Base-by-base conservation (phyloP, 495 filamentous ascomycete species). In the Penicillium cinerascens region DNA sequence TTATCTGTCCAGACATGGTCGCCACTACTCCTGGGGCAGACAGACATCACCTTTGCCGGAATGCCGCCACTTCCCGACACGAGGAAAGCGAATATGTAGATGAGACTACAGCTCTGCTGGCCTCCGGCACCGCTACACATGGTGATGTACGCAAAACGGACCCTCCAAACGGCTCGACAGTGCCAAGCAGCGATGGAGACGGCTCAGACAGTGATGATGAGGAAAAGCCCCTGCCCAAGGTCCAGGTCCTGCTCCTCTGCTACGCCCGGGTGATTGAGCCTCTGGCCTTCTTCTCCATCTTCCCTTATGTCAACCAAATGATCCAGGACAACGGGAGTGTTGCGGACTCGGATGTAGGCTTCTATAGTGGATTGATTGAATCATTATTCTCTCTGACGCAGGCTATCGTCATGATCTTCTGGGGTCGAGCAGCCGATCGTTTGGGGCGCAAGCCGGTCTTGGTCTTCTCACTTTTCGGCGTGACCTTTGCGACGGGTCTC, bases 271-370 rank as follows among this genome's bases (percentile, higher is more conserved):
- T 83, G n/a, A 65, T 87, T n/a, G 87, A 90, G 65, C 86, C 87
- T 4, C 72, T 88, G 27, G 83, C 85, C 15, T 90, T 85, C 69
- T 90, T 89, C 70, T 78, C 74, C 57, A 88, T 89, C 62, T 84
- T 90, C 62, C 87, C 87, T 0, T 90, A 85, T 67, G 79, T 90
- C 63, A 86, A 81, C 60, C 67, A 83, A 54, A 90, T 90, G 87
- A 78, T 85, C 4, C 70, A 78, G 58, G 70, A 80, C 26, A 81
- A 79, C 54, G 86, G 84, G 4, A 54, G 72, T 26, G 58, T 89
- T 8, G 41, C 65, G 16, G 73, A 81, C 47, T 59, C 69, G 29
- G 81, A 87, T 69, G 78, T 88, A 36, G 87, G 87, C 42, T 89
- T 87, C 69, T 89, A 87, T 68, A 79, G 72, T 51, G 87, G 87